These are phyloP conservation scores for Aspergillus tamarii DNA, from an alignment of 2,329 filamentous ascomycete species.

Conservation along the genomic window DNA sequence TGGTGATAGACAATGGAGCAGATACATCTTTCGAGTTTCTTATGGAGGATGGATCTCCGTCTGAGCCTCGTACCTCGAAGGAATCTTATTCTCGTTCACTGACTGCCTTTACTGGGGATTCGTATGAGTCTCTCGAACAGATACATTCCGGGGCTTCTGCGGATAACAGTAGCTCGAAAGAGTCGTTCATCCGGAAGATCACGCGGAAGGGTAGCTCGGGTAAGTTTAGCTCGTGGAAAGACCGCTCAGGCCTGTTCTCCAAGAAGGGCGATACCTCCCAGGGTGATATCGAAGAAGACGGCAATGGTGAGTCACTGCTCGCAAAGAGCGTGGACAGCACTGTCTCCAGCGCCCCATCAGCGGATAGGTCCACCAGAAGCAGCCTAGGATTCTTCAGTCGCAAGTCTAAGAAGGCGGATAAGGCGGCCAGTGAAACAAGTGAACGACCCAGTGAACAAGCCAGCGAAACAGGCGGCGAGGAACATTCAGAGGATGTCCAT, in stretches of 20 bases:
- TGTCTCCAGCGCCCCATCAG: slow-evolving; percentile 44
- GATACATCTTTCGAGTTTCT: slow-evolving; percentile 35
- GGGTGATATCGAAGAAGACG: slow-evolving; percentile 51
- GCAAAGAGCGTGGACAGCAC: slow-evolving; percentile 49
- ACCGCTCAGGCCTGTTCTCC: slow-evolving; percentile 51
- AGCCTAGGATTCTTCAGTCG: slow-evolving; percentile 53
- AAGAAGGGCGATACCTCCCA: slow-evolving; percentile 49
- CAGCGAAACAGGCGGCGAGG: slow-evolving; percentile 40
- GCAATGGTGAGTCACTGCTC: slow-evolving; percentile 41
- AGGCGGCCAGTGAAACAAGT: slow-evolving; percentile 46
- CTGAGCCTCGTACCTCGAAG: slow-evolving; percentile 48
- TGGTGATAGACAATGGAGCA: slow-evolving; percentile 37
- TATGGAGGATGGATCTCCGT: slow-evolving; percentile 45
- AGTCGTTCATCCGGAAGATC: slow-evolving; percentile 56
- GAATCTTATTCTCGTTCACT: slow-evolving; percentile 46
- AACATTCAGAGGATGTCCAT: slow-evolving; percentile 46
- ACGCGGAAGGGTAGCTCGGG: slow-evolving; percentile 55
- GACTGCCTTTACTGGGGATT: slow-evolving; percentile 50
- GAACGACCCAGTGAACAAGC: slow-evolving; percentile 48
- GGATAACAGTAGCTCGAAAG: slow-evolving; percentile 47
- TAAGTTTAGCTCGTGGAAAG: slow-evolving; percentile 58
- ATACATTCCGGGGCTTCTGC: slow-evolving; percentile 47
- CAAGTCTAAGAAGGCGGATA: slow-evolving; percentile 49
- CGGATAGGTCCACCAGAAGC: slow-evolving; percentile 46
- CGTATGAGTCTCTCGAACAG: slow-evolving; percentile 52